Conservation (phyloP, 2,329 filamentous ascomycete species). For the Penicillium sp. region DNA sequence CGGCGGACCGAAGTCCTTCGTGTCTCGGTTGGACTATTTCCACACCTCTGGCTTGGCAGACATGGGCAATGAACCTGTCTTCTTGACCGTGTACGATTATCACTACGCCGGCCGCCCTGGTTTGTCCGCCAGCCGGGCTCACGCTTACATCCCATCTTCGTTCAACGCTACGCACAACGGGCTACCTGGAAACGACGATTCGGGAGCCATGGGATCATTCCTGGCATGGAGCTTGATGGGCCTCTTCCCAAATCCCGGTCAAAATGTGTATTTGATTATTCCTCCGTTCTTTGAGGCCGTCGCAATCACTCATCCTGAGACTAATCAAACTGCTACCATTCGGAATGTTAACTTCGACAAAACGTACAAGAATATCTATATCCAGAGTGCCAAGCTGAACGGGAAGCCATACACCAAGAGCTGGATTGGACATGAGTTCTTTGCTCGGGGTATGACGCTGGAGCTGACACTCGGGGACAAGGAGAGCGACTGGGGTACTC, state of each 20-base stretch:
- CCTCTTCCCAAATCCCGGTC: constrained; percentile 65
- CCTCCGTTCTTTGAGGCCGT: constrained; percentile 64
- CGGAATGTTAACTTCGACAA: constrained; percentile 62
- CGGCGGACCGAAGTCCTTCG: constrained; percentile 59
- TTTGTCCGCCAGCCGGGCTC: constrained; percentile 50
- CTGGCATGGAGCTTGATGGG: constrained; percentile 67
- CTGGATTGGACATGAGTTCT: constrained; percentile 69
- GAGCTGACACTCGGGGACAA: constrained; percentile 60
- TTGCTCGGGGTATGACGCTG: constrained; percentile 62
- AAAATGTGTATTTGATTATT: constrained; percentile 67
- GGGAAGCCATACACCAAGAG: constrained; percentile 61
- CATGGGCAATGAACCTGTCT: constrained; percentile 63
- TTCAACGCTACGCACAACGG: constrained; percentile 59
- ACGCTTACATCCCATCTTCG: constrained; percentile 62
- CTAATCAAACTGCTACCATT: constrained; percentile 60
- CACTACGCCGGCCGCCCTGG: constrained; percentile 66
- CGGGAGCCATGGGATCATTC: constrained; percentile 67
- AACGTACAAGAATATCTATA: constrained; percentile 57
- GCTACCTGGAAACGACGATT: constrained; percentile 68
- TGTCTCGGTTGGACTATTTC: constrained; percentile 62
- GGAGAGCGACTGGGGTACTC: constrained; percentile 66
- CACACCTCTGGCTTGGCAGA: constrained; percentile 63
- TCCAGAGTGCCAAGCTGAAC: constrained; percentile 65
- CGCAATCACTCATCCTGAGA: constrained; percentile 57
- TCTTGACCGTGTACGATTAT: constrained; percentile 65